Base-by-base conservation (phyloP, 2,329 filamentous ascomycete species). In the Lecanoromycetidae sp. region DNA sequence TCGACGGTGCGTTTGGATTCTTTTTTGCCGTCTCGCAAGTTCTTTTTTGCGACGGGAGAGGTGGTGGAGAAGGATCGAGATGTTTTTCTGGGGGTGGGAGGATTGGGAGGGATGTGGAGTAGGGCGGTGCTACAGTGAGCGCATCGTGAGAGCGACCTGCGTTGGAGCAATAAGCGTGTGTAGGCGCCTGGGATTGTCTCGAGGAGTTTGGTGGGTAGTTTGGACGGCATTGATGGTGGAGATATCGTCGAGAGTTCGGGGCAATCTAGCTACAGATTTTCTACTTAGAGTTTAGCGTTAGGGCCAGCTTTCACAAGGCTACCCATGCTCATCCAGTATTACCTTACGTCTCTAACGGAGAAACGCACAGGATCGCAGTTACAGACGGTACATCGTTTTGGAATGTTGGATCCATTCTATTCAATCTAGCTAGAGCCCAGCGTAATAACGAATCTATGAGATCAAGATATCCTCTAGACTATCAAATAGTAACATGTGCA, bases 1-100 rank as follows among this genome's bases (percentile, higher is more conserved):
- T 13, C 5, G 19, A 32, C 20, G 44, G 15, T 37, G 32, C 30
- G 36, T 49, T 49, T 44, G 46, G 30, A 33, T 17, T 44, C 40
- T 20, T 29, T 30, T 71, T 56, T 70, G 36, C 27, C 27, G 36
- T 19, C 34, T 22, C 17, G 20, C 35, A 34, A 22, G 41, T 13
- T n/a, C 15, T 44, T 49, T 22, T 22, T 34, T 44, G 52, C 12
- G 23, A 41, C 44, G 52, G 40, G 22, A 44, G 44, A 43, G 27
- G 50, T 45, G 38, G 39, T 40, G 15, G 44, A 36, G 51, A 42
- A 33, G 25, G 39, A 8, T 6, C 29, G 39, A 4, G 23, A 20
- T 20, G 17, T 5, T 15, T 12, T 15, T 5, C 33, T 39, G 17
- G 20, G 29, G 13, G 3, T 7, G 12, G 36, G 19, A 17, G 17